Base-by-base conservation (phyloP, 1,139 yeast species). In the Nakaseomyces sp. region DNA sequence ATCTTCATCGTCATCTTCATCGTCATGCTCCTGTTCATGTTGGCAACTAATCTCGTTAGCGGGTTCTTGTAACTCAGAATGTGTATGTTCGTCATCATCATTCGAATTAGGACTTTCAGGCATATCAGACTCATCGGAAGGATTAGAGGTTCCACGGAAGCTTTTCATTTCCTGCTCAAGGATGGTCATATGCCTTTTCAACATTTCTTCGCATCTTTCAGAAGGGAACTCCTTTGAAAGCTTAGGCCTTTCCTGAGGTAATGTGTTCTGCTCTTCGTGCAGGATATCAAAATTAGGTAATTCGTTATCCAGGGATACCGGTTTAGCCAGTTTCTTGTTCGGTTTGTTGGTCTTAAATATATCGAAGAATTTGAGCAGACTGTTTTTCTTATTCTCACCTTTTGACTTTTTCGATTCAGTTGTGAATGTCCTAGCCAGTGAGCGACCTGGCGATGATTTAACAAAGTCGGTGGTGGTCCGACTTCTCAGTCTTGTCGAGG, bases 1-100 rank as follows among this genome's bases (percentile, higher is more conserved):
- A n/a, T 41, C 50, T 15, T 43, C 50, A 5, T 43, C 49, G 7
- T 44, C 47, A 2, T 38, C 43, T 17, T 45, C 46, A 5, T 15
- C 39, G 24, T 29, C 43, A 10, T 13, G 20, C 18, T 26, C 13
- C 24, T 22, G 24, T 22, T 7, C 24, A 10, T n/a, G n/a, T 26
- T n/a, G 29, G 5, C n/a, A 26, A 8, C 29, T 4, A 10, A 26
- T 26, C 5, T 26, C 29, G 12, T 26, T 26, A 26, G 12, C 29
- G 1, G 29, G 29, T 18, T 18, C 16, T 16, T 19, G 18, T 18
- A 33, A n/a, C 9, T 22, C 16, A 17, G 20, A 10, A 22, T 7
- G 6, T 6, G 8, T 13, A 2, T 13, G 19, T 17, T 22, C 9
- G 16, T 19, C 13, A 7, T 16, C 15, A 20, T 10, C 26, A 10